A percentile compares a stretch with the other conserved stretches of the same genome.
phyloP scores from a whole-genome alignment of 139 green algal genomes.

The Volvox africanus region DNA sequence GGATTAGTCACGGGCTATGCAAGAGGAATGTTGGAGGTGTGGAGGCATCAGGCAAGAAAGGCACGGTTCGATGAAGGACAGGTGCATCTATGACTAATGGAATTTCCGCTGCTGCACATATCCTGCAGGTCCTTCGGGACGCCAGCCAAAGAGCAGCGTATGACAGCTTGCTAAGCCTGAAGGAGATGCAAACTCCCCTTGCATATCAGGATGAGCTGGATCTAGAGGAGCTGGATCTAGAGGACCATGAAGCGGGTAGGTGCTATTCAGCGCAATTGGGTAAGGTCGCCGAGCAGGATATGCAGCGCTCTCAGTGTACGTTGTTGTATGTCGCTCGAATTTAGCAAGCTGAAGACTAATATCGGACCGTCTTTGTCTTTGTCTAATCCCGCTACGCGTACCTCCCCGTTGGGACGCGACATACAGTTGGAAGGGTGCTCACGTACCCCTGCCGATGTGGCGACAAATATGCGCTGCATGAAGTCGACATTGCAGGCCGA shows the following conservation, averaged over 20 bases:
- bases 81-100: too few species aligned
- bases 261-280: background rate
- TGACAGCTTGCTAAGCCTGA: background rate
- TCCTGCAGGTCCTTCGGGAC: constrained; percentile 28
- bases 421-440: background rate
- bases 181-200: background rate
- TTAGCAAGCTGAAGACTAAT: too few species aligned
- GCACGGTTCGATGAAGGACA: too few species aligned
- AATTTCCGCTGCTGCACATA: background rate
- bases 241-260: background rate
- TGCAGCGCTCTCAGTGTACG: too few species aligned
- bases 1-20: too few species aligned
- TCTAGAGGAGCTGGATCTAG: constrained; percentile 24
- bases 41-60: too few species aligned
- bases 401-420: too few species aligned
- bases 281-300: too few species aligned
- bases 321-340: too few species aligned
- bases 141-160: background rate
- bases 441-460: constrained; percentile 46
- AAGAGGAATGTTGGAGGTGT: too few species aligned
- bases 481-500: background rate
- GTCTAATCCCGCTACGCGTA: too few species aligned
- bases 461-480: background rate
- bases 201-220: constrained; percentile 31
- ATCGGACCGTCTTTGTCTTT: too few species aligned